phyloP scores from a whole-genome alignment of 1,284 basidiomycete species.

The Exobasidium cylindrosporum region DNA sequence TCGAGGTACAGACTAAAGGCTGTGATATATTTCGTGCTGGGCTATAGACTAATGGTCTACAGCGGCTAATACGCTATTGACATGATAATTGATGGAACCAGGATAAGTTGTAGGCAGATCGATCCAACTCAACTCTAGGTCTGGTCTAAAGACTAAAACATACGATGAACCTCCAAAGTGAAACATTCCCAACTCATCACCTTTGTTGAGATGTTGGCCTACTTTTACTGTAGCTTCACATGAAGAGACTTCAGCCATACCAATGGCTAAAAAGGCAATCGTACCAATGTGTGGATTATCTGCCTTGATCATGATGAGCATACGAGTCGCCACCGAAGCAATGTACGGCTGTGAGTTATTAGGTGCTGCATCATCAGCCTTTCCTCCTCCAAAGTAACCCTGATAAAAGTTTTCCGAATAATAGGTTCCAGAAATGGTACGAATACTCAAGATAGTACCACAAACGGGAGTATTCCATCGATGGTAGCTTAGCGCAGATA shows the following conservation, averaged over 20 bases:
- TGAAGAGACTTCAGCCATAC: slow-evolving; percentile 1
- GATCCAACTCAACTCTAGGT: too few species aligned
- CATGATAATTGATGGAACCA: too few species aligned
- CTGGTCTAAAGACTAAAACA: too few species aligned
- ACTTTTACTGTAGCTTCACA: not conserved
- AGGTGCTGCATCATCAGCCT: not conserved
- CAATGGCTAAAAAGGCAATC: not conserved
- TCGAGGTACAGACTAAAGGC: too few species aligned
- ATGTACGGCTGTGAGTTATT: slow-evolving; percentile 3
- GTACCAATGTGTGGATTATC: not conserved
- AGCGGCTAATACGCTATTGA: too few species aligned
- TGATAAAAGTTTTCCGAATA: slow-evolving; percentile 2
- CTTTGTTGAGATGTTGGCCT: not conserved
- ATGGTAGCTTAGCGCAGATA: not conserved
- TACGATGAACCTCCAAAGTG: slow-evolving; percentile 3
- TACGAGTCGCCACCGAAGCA: slow-evolving; percentile 1
- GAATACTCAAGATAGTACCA: not conserved
- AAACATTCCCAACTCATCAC: slow-evolving; percentile 4
- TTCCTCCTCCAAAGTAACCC: not conserved
- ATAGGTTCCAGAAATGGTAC: not conserved
- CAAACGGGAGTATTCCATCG: not conserved
- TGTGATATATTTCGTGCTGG: too few species aligned
- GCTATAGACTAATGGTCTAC: too few species aligned
- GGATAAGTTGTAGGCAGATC: too few species aligned
- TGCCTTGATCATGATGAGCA: slow-evolving; percentile 1